phyloP scores from a whole-genome alignment of 768 basidiomycete species.

The Naganishia onofrii region DNA sequence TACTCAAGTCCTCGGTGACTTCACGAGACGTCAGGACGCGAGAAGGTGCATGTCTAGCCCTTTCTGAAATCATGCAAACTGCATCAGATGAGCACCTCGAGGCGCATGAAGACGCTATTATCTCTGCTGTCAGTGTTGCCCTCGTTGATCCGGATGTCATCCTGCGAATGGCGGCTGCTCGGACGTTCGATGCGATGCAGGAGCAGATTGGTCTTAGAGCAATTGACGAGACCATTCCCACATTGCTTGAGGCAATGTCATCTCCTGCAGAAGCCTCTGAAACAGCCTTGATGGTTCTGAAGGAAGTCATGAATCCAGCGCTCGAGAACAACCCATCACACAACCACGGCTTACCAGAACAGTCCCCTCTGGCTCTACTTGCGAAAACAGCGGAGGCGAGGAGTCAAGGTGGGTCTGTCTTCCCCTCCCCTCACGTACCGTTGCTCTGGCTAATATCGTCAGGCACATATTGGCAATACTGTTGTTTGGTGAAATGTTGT shows the following conservation, averaged over 20 bases:
- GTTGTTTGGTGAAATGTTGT: not conserved
- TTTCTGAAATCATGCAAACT: constrained; percentile 86
- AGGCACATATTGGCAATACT: not conserved
- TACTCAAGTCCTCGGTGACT: constrained; percentile 63
- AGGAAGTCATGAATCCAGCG: constrained; percentile 73
- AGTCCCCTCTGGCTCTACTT: constrained; percentile 16
- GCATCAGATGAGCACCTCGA: constrained; percentile 79
- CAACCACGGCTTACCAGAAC: constrained; percentile 1
- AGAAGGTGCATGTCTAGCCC: constrained; percentile 81
- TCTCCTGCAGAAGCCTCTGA: constrained; percentile 92
- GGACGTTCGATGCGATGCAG: constrained; percentile 85
- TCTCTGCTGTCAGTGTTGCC: constrained; percentile 74
- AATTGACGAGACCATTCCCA: constrained; percentile 95
- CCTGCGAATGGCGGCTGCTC: constrained; percentile 85
- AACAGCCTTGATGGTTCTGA: constrained; percentile 86
- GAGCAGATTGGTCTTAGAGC: constrained; percentile 84
- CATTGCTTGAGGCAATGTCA: constrained; percentile 83
- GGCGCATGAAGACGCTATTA: constrained; percentile 82
- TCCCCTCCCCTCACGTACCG: not conserved
- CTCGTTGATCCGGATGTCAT: constrained; percentile 82
- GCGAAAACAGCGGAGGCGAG: constrained; percentile 12
- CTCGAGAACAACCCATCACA: no score
- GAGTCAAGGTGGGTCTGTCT: not conserved
- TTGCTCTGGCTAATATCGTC: not conserved
- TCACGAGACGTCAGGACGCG: constrained; percentile 60